Conservation (phyloP, 2,329 filamentous ascomycete genomes). For the Arthrobotrys megalospora region DNA sequence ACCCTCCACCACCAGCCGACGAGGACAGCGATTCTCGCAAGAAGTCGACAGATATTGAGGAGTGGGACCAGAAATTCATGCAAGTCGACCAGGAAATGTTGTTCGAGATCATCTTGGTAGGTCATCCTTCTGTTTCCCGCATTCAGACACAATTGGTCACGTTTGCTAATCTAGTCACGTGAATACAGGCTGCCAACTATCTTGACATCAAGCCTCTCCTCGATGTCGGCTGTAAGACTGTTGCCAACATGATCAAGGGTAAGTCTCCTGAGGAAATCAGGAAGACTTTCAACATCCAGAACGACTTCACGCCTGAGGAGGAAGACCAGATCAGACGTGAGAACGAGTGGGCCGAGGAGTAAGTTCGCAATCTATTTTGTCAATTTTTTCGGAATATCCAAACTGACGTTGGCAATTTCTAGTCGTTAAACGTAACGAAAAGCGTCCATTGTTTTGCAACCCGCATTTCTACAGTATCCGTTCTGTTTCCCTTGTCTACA, state of each 20-base stretch:
- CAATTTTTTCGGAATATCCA: not conserved
- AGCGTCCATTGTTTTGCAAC: slow-evolving; percentile 8
- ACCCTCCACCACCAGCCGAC: slow-evolving; percentile 84
- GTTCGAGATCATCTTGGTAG: slow-evolving; percentile 96
- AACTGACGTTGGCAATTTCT: not conserved
- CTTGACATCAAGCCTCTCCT: slow-evolving; percentile 98
- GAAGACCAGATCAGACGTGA: slow-evolving; percentile 96
- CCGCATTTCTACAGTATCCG: not conserved
- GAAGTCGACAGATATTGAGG: slow-evolving; percentile 98
- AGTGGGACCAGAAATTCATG: slow-evolving; percentile 99
- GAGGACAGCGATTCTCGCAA: slow-evolving; percentile 95
- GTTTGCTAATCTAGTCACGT: slow-evolving; percentile 56
- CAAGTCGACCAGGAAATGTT: slow-evolving; percentile 99
- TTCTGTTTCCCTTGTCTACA: slow-evolving; percentile 19
- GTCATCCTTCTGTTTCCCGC: slow-evolving; percentile 66
- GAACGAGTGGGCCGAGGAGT: slow-evolving; percentile 92
- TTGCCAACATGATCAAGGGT: slow-evolving; percentile 99
- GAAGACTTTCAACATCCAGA: slow-evolving; percentile 99
- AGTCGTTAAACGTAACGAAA: slow-evolving; percentile 45
- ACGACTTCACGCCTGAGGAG: slow-evolving; percentile 98
- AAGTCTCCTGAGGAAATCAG: slow-evolving; percentile 99
- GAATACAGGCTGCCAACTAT: slow-evolving; percentile 88
- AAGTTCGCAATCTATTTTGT: slow-evolving; percentile 64
- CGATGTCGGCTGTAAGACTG: slow-evolving; percentile 98
- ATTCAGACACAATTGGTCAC: slow-evolving; percentile 22